Percentiles rank a stretch among this genome's conserved stretches.
Evolutionary conservation across 306 rosid genomes (phyloP).

Genomic region (Trifolium dubium): DNA sequence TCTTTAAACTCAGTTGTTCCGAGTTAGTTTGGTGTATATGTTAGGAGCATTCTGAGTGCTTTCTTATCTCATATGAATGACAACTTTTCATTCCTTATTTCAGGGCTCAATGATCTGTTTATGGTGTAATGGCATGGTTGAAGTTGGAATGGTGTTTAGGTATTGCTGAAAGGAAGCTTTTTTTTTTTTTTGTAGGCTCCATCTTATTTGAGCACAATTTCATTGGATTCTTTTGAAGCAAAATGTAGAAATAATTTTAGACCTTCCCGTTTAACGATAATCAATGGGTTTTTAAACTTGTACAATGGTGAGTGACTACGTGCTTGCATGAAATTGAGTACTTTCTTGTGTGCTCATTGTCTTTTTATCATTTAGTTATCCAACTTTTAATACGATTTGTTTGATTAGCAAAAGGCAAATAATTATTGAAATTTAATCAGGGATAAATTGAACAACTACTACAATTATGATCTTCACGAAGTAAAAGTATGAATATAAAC

Average conservation of each 20-base stretch:
- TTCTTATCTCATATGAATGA: too few species aligned
- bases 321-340: not conserved
- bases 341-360: not conserved
- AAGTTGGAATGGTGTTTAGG: slow-evolving; percentile 27
- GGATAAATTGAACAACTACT: too few species aligned
- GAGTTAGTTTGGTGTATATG: not conserved
- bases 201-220: slow-evolving; percentile 6
- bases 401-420: too few species aligned
- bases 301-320: not conserved
- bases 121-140: slow-evolving; percentile 22
- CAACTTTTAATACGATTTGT: too few species aligned
- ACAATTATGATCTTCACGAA: too few species aligned
- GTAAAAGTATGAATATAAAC: too few species aligned
- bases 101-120: slow-evolving; percentile 38
- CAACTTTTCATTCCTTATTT: slow-evolving; percentile 17
- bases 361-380: too few species aligned
- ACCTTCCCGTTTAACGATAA: slow-evolving; percentile 13
- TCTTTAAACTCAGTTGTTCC: not conserved
- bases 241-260: slow-evolving; percentile 15
- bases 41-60: not conserved
- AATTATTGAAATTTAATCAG: too few species aligned
- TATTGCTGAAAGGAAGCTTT: slow-evolving; percentile 15
- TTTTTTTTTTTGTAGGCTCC: slow-evolving; percentile 1
- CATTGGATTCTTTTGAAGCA: not conserved
- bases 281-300: not conserved